Evolutionary conservation across 345 rosid genomes (phyloP).

Genomic region (Salix arbutifolia): DNA sequence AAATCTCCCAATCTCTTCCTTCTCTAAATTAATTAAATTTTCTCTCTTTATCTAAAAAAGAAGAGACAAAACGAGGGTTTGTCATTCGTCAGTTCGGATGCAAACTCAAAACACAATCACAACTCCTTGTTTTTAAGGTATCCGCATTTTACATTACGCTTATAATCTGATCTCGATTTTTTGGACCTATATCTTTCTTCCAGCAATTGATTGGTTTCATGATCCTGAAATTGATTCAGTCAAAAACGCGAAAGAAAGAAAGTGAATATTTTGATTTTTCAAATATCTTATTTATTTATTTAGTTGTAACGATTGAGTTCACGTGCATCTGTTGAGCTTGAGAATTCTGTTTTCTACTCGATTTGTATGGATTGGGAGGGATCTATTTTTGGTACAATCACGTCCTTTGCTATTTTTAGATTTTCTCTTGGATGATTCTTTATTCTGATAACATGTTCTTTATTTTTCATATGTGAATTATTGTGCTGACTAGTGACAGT

Average conservation of each 20-base stretch:
- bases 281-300: too few species aligned
- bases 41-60: too few species aligned
- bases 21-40: too few species aligned
- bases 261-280: not conserved
- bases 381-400: slow-evolving; percentile 1
- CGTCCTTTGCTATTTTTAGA: not conserved
- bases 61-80: not conserved
- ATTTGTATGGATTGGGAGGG: not conserved
- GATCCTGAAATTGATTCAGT: not conserved
- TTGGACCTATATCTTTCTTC: slow-evolving; percentile 3
- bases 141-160: not conserved
- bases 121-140: slow-evolving; percentile 7
- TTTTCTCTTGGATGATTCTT: not conserved
- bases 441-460: not conserved
- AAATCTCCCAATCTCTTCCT: too few species aligned
- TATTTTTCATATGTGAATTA: too few species aligned
- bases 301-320: too few species aligned
- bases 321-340: too few species aligned
- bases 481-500: too few species aligned
- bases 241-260: not conserved
- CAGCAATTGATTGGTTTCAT: not conserved
- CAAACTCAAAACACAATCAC: too few species aligned
- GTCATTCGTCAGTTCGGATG: too few species aligned
- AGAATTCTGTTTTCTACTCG: too few species aligned
- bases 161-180: not conserved